Evolutionary conservation across 371 early-diverging fungal species (phyloP).

Genomic region (Mucor plumbeus): DNA sequence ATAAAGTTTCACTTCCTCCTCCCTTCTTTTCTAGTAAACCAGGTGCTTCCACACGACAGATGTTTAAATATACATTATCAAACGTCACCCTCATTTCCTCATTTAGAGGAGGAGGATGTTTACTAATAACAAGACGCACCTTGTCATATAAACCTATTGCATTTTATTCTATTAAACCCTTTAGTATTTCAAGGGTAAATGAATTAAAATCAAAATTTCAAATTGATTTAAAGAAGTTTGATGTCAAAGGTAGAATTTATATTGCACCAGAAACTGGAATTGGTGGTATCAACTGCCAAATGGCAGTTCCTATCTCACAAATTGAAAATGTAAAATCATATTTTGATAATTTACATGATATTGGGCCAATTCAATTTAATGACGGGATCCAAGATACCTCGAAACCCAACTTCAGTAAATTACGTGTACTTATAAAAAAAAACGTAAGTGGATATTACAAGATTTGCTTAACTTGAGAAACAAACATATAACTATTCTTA

Average conservation of each 20-base stretch:
- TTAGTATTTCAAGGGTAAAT: slow-evolving; percentile 20
- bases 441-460: slow-evolving; percentile 43
- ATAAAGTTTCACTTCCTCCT: not conserved
- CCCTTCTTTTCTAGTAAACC: not conserved
- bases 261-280: slow-evolving; percentile 57
- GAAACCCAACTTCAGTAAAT: slow-evolving; percentile 60
- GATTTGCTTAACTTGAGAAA: not conserved
- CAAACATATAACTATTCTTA: slow-evolving; percentile 11
- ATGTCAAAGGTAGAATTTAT: slow-evolving; percentile 75
- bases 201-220: slow-evolving; percentile 26
- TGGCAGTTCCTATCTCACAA: slow-evolving; percentile 62
- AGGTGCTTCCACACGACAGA: slow-evolving; percentile 6
- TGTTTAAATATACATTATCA: not conserved
- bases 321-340: slow-evolving; percentile 46
- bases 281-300: slow-evolving; percentile 79
- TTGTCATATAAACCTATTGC: slow-evolving; percentile 35
- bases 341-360: slow-evolving; percentile 37
- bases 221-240: slow-evolving; percentile 45
- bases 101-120: not conserved
- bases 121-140: not conserved
- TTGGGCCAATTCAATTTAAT: slow-evolving; percentile 56
- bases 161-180: slow-evolving; percentile 38
- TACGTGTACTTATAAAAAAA: slow-evolving; percentile 66
- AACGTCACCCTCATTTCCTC: slow-evolving; percentile 10
- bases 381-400: slow-evolving; percentile 63